These are phyloP conservation scores for Myriosclerotinia duriaeana DNA, from an alignment of 2,329 filamentous ascomycete genomes.

Conservation along the genomic window DNA sequence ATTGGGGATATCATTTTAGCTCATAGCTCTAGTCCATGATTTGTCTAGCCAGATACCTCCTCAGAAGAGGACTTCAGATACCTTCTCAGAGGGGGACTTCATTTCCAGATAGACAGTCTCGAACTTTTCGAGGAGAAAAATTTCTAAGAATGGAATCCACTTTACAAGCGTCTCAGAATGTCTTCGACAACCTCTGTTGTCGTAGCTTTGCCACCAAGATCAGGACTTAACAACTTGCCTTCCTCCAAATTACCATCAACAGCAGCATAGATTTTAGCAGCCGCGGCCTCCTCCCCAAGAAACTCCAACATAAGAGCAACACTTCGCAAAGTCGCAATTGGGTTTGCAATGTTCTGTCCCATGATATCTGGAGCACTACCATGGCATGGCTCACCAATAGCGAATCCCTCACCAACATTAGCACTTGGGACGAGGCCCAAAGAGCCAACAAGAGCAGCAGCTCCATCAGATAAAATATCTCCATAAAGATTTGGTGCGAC, in stretches of 20 bases:
- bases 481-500: slow-evolving; percentile 97
- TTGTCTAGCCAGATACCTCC: slow-evolving; percentile 16
- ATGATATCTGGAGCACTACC: slow-evolving; percentile 94
- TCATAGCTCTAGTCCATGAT: slow-evolving; percentile 19
- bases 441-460: slow-evolving; percentile 87
- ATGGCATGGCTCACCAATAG: slow-evolving; percentile 97
- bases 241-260: slow-evolving; percentile 89
- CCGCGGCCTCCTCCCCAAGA: slow-evolving; percentile 80
- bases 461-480: slow-evolving; percentile 93
- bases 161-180: slow-evolving; percentile 76
- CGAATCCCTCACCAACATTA: slow-evolving; percentile 91
- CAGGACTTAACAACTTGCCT: slow-evolving; percentile 78
- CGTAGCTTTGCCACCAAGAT: slow-evolving; percentile 82
- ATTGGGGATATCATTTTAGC: slow-evolving; percentile 21
- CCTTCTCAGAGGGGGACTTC: slow-evolving; percentile 16
- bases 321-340: slow-evolving; percentile 89
- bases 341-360: slow-evolving; percentile 90
- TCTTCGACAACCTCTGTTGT: slow-evolving; percentile 87
- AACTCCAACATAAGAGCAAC: slow-evolving; percentile 97
- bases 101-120: slow-evolving; percentile 18
- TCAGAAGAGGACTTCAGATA: slow-evolving; percentile 21
- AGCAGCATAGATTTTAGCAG: slow-evolving; percentile 84
- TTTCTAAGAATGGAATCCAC: slow-evolving; percentile 23
- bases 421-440: slow-evolving; percentile 91
- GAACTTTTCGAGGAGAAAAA: slow-evolving; percentile 12